phyloP scores from a whole-genome alignment of 2,329 filamentous ascomycete genomes.

The Didymella exigua region DNA sequence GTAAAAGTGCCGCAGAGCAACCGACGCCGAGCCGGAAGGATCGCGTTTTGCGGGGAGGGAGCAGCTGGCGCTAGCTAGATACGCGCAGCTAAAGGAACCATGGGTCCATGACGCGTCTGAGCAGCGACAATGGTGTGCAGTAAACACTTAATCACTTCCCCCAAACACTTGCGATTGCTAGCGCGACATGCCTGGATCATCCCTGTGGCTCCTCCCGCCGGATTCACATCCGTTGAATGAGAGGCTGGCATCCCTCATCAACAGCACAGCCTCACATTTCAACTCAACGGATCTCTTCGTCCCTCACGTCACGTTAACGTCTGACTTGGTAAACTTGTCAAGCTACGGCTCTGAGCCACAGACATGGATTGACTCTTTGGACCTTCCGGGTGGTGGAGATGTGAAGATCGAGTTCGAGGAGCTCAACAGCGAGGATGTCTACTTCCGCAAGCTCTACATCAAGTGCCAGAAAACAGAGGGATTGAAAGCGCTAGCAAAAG shows the following conservation, averaged over 20 bases:
- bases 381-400: constrained; percentile 22
- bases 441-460: constrained; percentile 50
- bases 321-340: constrained; percentile 36
- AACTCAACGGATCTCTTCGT: constrained; percentile 47
- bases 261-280: constrained; percentile 42
- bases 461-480: constrained; percentile 39
- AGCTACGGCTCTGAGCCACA: constrained; percentile 42
- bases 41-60: too few relatives aligned
- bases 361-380: constrained; percentile 45
- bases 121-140: background rate
- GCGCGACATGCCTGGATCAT: constrained; percentile 48
- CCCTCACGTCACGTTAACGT: constrained; percentile 52
- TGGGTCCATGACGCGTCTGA: constrained; percentile 7
- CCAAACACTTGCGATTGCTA: background rate
- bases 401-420: constrained; percentile 38
- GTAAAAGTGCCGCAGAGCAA: background rate
- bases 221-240: constrained; percentile 37
- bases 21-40: constrained; percentile 13
- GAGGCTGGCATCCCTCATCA: constrained; percentile 44
- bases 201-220: constrained; percentile 53
- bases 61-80: constrained; percentile 2
- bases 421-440: constrained; percentile 44
- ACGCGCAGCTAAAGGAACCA: background rate
- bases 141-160: background rate
- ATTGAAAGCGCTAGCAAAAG: constrained; percentile 36